These are phyloP conservation scores for Kuraishia floccosa DNA, from an alignment of 805 yeast species.

Conservation along the genomic window DNA sequence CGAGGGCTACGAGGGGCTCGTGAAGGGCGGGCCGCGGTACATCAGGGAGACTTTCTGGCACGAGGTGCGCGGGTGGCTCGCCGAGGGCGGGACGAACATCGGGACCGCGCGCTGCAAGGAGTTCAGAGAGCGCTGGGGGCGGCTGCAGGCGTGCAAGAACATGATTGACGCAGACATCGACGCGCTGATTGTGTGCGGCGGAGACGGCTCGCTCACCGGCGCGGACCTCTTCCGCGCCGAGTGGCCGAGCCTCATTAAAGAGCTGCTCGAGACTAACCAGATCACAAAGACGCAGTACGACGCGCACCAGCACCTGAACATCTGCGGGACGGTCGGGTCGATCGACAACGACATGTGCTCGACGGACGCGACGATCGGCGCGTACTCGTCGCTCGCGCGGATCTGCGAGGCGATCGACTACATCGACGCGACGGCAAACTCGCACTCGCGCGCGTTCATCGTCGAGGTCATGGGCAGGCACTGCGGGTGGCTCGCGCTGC, in stretches of 20 bases:
- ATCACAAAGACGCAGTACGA: slow-evolving; percentile 48
- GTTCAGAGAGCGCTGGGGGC: slow-evolving; percentile 78
- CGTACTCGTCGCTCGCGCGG: slow-evolving; percentile 85
- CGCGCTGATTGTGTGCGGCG: slow-evolving; percentile 94
- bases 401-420: slow-evolving; percentile 92
- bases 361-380: slow-evolving; percentile 95
- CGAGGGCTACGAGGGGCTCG: slow-evolving; percentile 94
- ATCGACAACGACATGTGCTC: slow-evolving; percentile 97
- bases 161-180: slow-evolving; percentile 84
- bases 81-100: slow-evolving; percentile 89
- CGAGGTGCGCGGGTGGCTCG: slow-evolving; percentile 88
- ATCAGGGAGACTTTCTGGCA: slow-evolving; percentile 81
- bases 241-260: slow-evolving; percentile 84
- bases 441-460: slow-evolving; percentile 95
- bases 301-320: slow-evolving; percentile 64
- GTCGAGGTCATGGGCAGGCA: slow-evolving; percentile 99
- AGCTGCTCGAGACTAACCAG: slow-evolving; percentile 44
- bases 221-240: slow-evolving; percentile 91
- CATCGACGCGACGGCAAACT: slow-evolving; percentile 94
- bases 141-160: slow-evolving; percentile 74
- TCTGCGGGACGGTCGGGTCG: slow-evolving; percentile 92
- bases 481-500: slow-evolving; percentile 97
- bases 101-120: slow-evolving; percentile 93
- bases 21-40: slow-evolving; percentile 65
- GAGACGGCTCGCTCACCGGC: slow-evolving; percentile 97